Evolutionary conservation across 192 early-diverging fungal genomes (phyloP).

Genomic region (Linnemannia elongata): DNA sequence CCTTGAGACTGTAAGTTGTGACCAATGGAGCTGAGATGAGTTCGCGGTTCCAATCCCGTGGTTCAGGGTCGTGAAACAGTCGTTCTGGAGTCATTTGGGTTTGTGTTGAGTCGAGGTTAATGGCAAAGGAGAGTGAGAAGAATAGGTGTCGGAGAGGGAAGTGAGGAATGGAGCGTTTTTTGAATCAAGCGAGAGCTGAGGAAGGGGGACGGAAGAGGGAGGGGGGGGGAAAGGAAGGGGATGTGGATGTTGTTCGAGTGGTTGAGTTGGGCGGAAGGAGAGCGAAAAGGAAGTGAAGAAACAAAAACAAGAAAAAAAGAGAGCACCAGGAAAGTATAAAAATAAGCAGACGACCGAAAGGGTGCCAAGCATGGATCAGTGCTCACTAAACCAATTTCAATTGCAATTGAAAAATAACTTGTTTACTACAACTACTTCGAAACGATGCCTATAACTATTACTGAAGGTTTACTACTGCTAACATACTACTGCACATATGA

Average conservation of each 20-base stretch:
- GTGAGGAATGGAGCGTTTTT: not conserved
- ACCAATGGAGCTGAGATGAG: slow-evolving; percentile 49
- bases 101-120: not conserved
- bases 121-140: not conserved
- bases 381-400: not conserved
- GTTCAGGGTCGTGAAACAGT: slow-evolving; percentile 12
- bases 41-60: slow-evolving; percentile 32
- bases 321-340: not conserved
- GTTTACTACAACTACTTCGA: not conserved
- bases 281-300: not conserved
- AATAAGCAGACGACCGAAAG: not conserved
- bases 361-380: not conserved
- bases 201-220: too few relatives aligned
- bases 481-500: not conserved
- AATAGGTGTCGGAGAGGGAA: not conserved
- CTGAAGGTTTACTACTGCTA: not conserved
- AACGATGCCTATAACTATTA: not conserved
- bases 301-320: not conserved
- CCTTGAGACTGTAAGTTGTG: slow-evolving; percentile 33
- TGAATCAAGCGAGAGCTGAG: too few relatives aligned
- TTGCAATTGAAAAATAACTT: not conserved
- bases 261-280: too few relatives aligned
- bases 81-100: not conserved
- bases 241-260: too few relatives aligned
- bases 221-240: too few relatives aligned